Base-by-base conservation (phyloP, 805 yeast genomes). In the Teunomyces pallodes region DNA sequence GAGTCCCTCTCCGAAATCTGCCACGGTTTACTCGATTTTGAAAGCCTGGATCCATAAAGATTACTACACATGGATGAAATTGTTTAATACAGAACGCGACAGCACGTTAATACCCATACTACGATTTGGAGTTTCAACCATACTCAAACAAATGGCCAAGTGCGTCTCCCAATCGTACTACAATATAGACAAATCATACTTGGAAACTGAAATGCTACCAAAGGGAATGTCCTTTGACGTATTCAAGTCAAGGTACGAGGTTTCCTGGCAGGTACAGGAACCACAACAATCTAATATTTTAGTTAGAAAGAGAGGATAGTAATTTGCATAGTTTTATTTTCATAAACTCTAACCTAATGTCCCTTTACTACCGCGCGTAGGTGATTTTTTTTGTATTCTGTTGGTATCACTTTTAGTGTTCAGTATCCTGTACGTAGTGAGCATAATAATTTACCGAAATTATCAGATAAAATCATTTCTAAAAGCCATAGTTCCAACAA, bases 111-210 rank as follows among this genome's bases (percentile, higher is more conserved):
- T 71, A 0, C 65, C 70, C 50, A 53, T 75, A 13, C 68, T 81
- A 83, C 50, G 61, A 13, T 66, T 71, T 49, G 83, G 84, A 0
- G 50, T 67, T 4, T 47, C 44, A 9, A 50, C 33, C 54, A 74
- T 65, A 68, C 56, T 60, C 14, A 48, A 33, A 29, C 55, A 42
- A 59, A 76, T 82, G 58, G 59, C 54, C 43, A 43, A 26, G 33
- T 64, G 50, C 57, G 51, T 64, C 31, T 55, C 50, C 54, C 61
- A 43, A 58, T 38, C 78, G 53, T 60, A 80, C 67, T 65, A 69
- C 72, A 54, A 77, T 61, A 51, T 67, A 59, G 56, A 56, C 14
- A 47, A 48, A 33, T 16, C 44, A 1, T 64, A 53, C 7, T 50
- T 76, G 10, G 70, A 66, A 45, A 45, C 36, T 4, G 33, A 31